Conservation (phyloP, 768 basidiomycete species). For the Strobilomyces echinocephalus region DNA sequence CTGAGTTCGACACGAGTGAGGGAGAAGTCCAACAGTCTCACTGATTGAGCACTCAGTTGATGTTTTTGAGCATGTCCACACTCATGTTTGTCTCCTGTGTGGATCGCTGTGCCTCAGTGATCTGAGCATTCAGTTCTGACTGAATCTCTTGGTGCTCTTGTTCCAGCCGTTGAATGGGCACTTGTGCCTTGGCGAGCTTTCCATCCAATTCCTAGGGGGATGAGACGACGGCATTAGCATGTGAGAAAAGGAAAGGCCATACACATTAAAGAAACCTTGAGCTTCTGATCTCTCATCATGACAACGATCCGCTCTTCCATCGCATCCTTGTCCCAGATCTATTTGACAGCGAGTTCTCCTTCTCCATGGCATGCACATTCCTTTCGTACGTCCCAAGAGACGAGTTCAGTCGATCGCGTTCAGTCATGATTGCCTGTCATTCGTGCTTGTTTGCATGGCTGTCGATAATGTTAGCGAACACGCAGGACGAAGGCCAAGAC, state of each 20-base stretch:
- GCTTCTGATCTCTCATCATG: conserved; percentile 55
- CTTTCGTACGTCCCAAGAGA: conserved; percentile 53
- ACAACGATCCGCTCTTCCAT: conserved; percentile 52
- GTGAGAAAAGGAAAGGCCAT: too few species aligned
- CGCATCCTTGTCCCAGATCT: conserved; percentile 54
- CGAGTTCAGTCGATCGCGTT: conserved; percentile 58
- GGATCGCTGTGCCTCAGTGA: conserved; percentile 47
- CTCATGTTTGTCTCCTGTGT: conserved; percentile 65
- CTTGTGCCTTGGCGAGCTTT: conserved; percentile 55
- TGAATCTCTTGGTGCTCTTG: conserved; percentile 47
- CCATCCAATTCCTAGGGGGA: conserved; percentile 54
- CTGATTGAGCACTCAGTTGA: conserved; percentile 65
- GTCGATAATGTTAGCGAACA: background rate
- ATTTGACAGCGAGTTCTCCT: conserved; percentile 53
- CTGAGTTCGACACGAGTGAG: background rate
- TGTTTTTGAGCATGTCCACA: conserved; percentile 54
- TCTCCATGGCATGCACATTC: conserved; percentile 57
- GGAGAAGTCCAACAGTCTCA: conserved; percentile 20
- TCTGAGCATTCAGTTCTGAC: conserved; percentile 44
- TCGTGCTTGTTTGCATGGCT: conserved; percentile 69
- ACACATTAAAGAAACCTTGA: conserved; percentile 44
- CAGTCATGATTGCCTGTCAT: conserved; percentile 47
- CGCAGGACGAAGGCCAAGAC: background rate
- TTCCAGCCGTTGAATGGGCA: conserved; percentile 62
- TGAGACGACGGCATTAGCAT: background rate